These are phyloP conservation scores for Rhodofomes roseus DNA, from an alignment of 1,284 basidiomycete species.

Conservation along the genomic window DNA sequence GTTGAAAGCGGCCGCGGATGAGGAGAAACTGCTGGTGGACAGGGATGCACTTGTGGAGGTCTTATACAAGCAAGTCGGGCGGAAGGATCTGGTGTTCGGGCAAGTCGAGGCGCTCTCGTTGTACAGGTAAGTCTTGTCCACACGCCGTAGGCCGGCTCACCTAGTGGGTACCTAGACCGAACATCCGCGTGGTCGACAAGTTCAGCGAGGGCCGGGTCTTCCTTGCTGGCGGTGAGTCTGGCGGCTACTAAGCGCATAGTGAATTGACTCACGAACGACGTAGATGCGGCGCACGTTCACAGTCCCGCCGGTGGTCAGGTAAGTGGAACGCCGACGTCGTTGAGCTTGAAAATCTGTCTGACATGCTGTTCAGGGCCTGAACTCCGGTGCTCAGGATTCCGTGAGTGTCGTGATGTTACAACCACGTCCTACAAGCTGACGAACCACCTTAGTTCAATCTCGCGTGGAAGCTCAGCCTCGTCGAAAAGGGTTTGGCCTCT, in stretches of 20 bases:
- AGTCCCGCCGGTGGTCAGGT: constrained; percentile 24
- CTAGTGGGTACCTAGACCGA: too few relatives aligned
- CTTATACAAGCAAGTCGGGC: not conserved
- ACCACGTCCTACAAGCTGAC: too few relatives aligned
- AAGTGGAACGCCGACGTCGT: constrained; percentile 9
- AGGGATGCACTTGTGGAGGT: not conserved
- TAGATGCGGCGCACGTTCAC: constrained; percentile 24
- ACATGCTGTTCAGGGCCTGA: constrained; percentile 3
- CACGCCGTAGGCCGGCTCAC: too few relatives aligned
- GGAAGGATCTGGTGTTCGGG: constrained; percentile 10
- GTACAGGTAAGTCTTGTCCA: constrained; percentile 3
- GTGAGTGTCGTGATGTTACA: not conserved
- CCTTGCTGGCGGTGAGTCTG: constrained; percentile 25
- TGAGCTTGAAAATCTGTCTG: too few relatives aligned
- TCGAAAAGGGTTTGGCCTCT: constrained; percentile 19
- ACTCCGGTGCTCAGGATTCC: constrained; percentile 5
- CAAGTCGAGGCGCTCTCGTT: constrained; percentile 6
- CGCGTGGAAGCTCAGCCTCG: constrained; percentile 23
- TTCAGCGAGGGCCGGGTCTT: constrained; percentile 33
- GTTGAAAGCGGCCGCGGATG: not conserved
- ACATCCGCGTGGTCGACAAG: constrained; percentile 34
- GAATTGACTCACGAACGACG: not conserved
- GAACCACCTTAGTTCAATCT: constrained; percentile 23
- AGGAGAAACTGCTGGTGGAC: not conserved
- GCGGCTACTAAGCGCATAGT: not conserved